Evolutionary conservation across 2,329 filamentous ascomycete species (phyloP), one percentile per base, ranked within the genome.

Genomic region (Penicillium sp.): DNA sequence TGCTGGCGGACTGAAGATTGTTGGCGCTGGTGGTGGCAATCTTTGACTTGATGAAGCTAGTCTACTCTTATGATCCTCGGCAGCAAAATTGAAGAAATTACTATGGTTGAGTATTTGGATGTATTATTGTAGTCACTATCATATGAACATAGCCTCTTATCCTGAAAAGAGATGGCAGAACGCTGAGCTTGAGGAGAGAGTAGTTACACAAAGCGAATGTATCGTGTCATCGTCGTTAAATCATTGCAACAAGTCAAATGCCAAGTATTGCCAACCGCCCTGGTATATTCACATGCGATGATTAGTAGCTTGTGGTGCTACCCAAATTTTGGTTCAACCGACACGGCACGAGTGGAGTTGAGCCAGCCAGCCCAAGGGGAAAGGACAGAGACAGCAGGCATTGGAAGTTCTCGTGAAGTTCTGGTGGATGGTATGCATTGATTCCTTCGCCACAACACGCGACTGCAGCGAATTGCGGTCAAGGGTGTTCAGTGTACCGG

Each of bases 1-100:
- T 18, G 57, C 65, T 16, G 67, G 64, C 3, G 70, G 70, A 4
- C 54, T 75, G 54, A 72, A 66, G 55, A 74, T 75, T 53, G 62
- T 74, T 17, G 72, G 72, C 28, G 70, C 69, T 35, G 70, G 60
- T 27, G 70, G 68, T 35, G 69, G 67, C 14, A 54, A 54, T 15
- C 41, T 67, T 27, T 67, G 48, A 23, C 11, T 23, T 7, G 7
- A 23, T 7, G 11, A 23, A 23, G 21, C 21, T 23, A 7, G 7
- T 27, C 14, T 30, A 27, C 33, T 29, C 29, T 21, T 27, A 41
- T 34, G 28, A 33, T 42, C 33, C 33, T 33, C 23, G 27, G 9
- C n/a, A n/a, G 16, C 13, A 20, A 33, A 13, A 23, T 23, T 7
- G 16, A 27, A n/a, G 26, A 17, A 36, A 36, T 6, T 9, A 27